These are phyloP conservation scores for Sporobolus alterniflorus DNA, from an alignment of 202 grass and related monocot species.

Conservation along the genomic window DNA sequence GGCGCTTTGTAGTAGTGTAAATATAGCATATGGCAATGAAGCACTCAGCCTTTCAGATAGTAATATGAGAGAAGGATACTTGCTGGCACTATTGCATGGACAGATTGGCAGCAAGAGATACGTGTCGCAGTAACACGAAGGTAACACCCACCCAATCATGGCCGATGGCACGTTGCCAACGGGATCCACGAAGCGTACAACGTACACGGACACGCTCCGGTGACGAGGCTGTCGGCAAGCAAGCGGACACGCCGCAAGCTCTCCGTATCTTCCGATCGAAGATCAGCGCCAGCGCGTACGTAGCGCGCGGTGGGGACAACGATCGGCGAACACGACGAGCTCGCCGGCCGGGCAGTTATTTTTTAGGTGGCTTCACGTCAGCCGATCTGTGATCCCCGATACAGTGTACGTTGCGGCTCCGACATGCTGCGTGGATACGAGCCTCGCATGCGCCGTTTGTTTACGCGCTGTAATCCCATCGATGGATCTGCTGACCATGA, in stretches of 20 bases:
- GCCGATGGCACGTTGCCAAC: not conserved
- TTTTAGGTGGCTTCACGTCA: not conserved
- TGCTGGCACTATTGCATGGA: not conserved
- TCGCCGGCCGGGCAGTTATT: not conserved
- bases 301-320: not conserved
- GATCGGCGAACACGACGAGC: not conserved
- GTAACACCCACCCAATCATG: conserved; percentile 17
- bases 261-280: too few species aligned
- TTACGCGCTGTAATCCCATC: not conserved
- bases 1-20: too few species aligned
- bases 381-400: not conserved
- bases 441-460: conserved; percentile 11
- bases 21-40: too few species aligned
- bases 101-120: not conserved
- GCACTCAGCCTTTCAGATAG: too few species aligned
- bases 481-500: not conserved
- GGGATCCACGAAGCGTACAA: not conserved
- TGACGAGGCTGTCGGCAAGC: conserved; percentile 35
- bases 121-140: conserved; percentile 12
- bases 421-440: not conserved
- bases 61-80: conserved; percentile 3
- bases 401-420: not conserved
- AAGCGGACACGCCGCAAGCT: not conserved
- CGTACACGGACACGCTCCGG: not conserved
- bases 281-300: too few species aligned